These are phyloP conservation scores for Nicotiana obtusifolia DNA, from an alignment of 257 asterid species.

Conservation along the genomic window DNA sequence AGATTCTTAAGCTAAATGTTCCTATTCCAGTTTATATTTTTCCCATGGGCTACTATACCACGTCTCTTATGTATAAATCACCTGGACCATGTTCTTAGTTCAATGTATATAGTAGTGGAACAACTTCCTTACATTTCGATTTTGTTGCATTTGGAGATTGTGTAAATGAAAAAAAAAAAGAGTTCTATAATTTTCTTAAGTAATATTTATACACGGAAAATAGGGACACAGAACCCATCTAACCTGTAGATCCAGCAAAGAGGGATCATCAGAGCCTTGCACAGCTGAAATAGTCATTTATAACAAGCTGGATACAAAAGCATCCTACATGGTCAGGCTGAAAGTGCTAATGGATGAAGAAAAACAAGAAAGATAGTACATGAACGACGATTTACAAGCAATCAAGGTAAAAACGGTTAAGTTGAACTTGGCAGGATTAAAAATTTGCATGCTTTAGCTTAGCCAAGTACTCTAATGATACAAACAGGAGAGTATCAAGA, in stretches of 20 bases:
- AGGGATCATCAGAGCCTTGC: neutral
- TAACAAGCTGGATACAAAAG: slow-evolving; percentile 4
- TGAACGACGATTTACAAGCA: neutral
- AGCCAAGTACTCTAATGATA: neutral
- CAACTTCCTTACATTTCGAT: neutral
- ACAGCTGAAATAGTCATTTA: slow-evolving; percentile 2
- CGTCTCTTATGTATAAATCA: neutral
- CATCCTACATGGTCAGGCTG: slow-evolving; percentile 7
- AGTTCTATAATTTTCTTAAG: neutral
- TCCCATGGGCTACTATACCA: neutral
- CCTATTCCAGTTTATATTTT: neutral
- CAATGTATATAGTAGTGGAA: neutral
- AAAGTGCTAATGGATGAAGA: neutral
- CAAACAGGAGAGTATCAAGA: neutral
- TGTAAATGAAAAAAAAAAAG: neutral
- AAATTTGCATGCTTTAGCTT: neutral
- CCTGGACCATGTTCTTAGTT: neutral
- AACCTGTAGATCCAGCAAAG: neutral
- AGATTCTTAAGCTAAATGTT: neutral
- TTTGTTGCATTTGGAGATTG: neutral
- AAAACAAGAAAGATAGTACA: neutral
- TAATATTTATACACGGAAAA: neutral
- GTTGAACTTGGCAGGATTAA: neutral
- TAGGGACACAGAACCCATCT: neutral
- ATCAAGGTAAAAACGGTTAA: neutral